Evolutionary conservation across 2,329 filamentous ascomycete genomes (phyloP), one percentile per base, ranked within the genome.

Genomic region (Neonectria ditissima): DNA sequence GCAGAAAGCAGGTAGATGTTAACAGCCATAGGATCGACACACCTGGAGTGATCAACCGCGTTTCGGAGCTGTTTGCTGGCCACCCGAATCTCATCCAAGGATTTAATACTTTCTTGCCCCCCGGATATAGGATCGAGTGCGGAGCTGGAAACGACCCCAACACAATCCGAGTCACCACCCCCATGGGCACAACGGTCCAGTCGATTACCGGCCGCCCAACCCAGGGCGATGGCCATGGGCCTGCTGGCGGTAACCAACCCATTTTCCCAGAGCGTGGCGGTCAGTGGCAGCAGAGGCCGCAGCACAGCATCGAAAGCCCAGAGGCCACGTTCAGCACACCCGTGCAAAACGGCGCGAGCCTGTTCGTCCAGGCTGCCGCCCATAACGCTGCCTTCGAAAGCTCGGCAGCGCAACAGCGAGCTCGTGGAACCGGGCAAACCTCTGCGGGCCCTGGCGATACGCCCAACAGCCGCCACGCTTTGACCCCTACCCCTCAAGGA

Each of bases 91-190:
- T 97, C 26, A 98, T 99, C 52, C 95, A 98, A 79, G 96, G 96
- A 0, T 99, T 99, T 78, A 99, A 99, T 76, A 99, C 96, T 0
- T 99, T 99, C 77, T 83, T 99, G 9, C 96, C 96, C 4, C 94
- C 94, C 0, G 94, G 96, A 2, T 99, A 99, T 77, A 88, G 96
- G 62, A 99, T 99, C 64, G 96, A 99, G 77, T 99, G 96, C 74
- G 95, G 95, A 30, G 91, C 93, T 16, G 93, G 93, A 34, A 95
- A 97, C 69, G 95, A 98, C 73, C 95, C 95, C 1, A 97, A 97
- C 76, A 94, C 94, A 4, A 99, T 99, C 67, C 87, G 97, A 68
- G 96, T 99, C 16, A 99, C 96, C 0, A 99, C 96, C 0, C 96
- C 96, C 0, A 97, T 97, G 83, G 96, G 96, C n/a, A 98, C 95